Conservation (phyloP, 768 basidiomycete species). For the Auricularia sp. region DNA sequence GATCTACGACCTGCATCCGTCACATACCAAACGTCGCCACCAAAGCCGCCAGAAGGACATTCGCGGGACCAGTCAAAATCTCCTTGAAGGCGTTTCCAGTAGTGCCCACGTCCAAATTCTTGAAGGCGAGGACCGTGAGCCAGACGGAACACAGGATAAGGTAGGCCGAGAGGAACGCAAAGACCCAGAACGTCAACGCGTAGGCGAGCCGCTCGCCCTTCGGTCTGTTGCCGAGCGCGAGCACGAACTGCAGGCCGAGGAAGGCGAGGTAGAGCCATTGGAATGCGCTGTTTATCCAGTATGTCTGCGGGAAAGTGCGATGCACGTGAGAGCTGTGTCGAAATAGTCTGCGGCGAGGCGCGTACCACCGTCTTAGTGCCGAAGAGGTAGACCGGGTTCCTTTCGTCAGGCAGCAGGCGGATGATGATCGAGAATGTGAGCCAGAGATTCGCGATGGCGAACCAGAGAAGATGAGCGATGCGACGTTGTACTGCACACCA, state of each 20-base stretch:
- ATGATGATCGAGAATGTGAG: constrained; percentile 94
- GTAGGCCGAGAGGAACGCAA: constrained; percentile 57
- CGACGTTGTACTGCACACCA: constrained; percentile 61
- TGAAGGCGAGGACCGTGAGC: constrained; percentile 73
- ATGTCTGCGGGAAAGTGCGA: constrained; percentile 42
- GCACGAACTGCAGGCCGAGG: constrained; percentile 71
- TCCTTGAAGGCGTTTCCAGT: constrained; percentile 71
- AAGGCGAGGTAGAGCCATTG: constrained; percentile 85
- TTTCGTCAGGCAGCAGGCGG: constrained; percentile 57
- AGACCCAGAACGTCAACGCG: constrained; percentile 34
- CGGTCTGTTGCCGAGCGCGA: constrained; percentile 72
- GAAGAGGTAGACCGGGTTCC: constrained; percentile 43
- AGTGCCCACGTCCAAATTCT: constrained; percentile 32
- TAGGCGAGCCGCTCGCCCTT: constrained; percentile 79
- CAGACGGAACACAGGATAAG: constrained; percentile 51
- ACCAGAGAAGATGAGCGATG: constrained; percentile 88
- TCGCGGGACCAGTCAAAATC: constrained; percentile 68
- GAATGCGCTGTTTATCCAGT: constrained; percentile 74
- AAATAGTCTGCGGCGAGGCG: constrained; percentile 3
- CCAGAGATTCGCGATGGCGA: constrained; percentile 86
- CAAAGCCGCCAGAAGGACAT: constrained; percentile 77
- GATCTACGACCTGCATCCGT: too few species aligned
- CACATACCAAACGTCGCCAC: constrained; percentile 71
- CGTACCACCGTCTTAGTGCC: constrained; percentile 61
- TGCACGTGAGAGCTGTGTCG: background rate